Conservation (phyloP, 2,329 filamentous ascomycete species). For the Pseudophaeomoniella oleicola region DNA sequence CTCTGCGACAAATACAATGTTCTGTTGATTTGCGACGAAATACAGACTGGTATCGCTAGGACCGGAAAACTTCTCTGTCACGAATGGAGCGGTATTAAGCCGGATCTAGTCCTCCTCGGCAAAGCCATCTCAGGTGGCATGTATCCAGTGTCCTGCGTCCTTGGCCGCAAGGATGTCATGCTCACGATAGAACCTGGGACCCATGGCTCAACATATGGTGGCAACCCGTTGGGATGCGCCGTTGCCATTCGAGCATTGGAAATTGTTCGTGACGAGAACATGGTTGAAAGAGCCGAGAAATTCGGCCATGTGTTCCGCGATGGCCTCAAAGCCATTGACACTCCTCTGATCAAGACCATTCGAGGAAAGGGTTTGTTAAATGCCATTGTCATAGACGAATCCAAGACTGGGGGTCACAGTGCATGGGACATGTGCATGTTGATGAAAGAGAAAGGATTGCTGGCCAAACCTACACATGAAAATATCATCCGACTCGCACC, state of each 20-base stretch:
- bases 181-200: slow-evolving; percentile 90
- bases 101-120: slow-evolving; percentile 84
- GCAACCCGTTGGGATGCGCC: slow-evolving; percentile 88
- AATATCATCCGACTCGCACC: slow-evolving; percentile 98
- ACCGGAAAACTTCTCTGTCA: slow-evolving; percentile 89
- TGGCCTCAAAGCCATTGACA: slow-evolving; percentile 59
- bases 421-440: slow-evolving; percentile 96
- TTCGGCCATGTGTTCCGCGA: slow-evolving; percentile 74
- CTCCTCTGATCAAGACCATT: slow-evolving; percentile 65
- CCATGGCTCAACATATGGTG: slow-evolving; percentile 95
- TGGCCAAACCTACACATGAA: slow-evolving; percentile 96
- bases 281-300: slow-evolving; percentile 68
- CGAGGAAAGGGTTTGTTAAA: slow-evolving; percentile 91
- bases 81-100: slow-evolving; percentile 90
- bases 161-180: slow-evolving; percentile 84
- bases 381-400: slow-evolving; percentile 90
- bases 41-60: slow-evolving; percentile 92
- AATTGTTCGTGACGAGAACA: slow-evolving; percentile 79
- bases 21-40: slow-evolving; percentile 93
- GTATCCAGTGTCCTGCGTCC: slow-evolving; percentile 94
- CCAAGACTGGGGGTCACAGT: slow-evolving; percentile 65
- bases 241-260: slow-evolving; percentile 91
- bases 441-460: slow-evolving; percentile 83
- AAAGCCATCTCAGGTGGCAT: slow-evolving; percentile 97
- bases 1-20: slow-evolving; percentile 94